Evolutionary conservation across 1,139 yeast genomes (phyloP).

Genomic region (Spathaspora sp.): DNA sequence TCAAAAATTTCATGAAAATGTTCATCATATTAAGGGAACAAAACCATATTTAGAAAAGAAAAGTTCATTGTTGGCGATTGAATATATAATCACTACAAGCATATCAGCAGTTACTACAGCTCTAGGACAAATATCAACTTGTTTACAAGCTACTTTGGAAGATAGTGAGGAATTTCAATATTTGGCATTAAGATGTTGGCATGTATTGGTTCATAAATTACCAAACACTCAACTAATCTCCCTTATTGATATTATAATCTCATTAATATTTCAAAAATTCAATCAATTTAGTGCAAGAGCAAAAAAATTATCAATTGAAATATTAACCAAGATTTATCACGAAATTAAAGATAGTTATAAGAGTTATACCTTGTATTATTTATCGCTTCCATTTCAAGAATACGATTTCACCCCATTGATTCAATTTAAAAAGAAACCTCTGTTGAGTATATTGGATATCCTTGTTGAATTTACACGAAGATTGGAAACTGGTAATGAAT

Average conservation of each 20-base stretch:
- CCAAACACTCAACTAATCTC: conserved; percentile 53
- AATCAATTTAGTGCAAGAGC: conserved; percentile 45
- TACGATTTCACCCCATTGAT: conserved; percentile 14
- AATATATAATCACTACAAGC: conserved; percentile 62
- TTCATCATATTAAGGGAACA: conserved; percentile 70
- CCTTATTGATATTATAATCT: conserved; percentile 44
- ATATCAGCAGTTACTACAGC: conserved; percentile 68
- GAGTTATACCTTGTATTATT: conserved; percentile 47
- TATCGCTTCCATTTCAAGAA: conserved; percentile 48
- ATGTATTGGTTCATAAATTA: conserved; percentile 49
- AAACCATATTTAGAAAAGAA: conserved; percentile 73
- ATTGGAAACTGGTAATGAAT: conserved; percentile 65
- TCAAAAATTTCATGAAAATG: conserved; percentile 72
- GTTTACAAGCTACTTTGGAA: conserved; percentile 79
- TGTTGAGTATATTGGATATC: conserved; percentile 29
- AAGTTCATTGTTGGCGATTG: conserved; percentile 71
- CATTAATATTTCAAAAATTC: conserved; percentile 64
- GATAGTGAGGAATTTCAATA: conserved; percentile 51
- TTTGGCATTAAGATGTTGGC: conserved; percentile 70
- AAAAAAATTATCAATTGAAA: conserved; percentile 45
- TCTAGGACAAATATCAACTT: conserved; percentile 84
- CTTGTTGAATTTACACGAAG: conserved; percentile 56
- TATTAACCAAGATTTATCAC: conserved; percentile 40
- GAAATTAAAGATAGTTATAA: conserved; percentile 33
- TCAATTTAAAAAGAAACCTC: conserved; percentile 24